Base-by-base conservation (phyloP, 2,329 filamentous ascomycete genomes). In the Scorias spongiosa region DNA sequence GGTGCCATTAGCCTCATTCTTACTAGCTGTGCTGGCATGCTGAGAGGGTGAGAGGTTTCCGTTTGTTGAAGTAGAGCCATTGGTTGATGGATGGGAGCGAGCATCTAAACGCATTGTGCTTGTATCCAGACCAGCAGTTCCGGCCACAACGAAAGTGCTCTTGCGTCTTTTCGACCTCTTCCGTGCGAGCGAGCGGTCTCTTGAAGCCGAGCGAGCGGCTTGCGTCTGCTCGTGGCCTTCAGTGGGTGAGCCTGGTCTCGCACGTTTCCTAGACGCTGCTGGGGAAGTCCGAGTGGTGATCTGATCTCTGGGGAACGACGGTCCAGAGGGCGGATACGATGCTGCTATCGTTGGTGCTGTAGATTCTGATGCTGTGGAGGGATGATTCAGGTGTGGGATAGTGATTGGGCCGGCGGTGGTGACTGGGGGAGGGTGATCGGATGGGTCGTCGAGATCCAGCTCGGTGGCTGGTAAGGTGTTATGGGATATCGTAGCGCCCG, bases 1-100 rank as follows among this genome's bases (percentile, higher is more conserved):
- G 28, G 59, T 61, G 44, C 66, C 66, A 48, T 68, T 68, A 47
- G 61, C 65, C 53, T 67, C 65, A 58, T 46, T 49, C 40, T 45
- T 62, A 56, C 48, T 48, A 12, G 64, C 56, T 44, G 64, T 63
- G 43, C 67, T 66, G 46, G 68, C 67, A 20, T 54, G 54, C 11
- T 29, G 42, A 14, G 20, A 37, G 42, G 56, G 57, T 12, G 32
- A 36, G 32, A 15, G 3, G 32, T 36, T 36, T 4, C 32, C 32
- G 15, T 36, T 36, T 36, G 32, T 15, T 15, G 32, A 53, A 29
- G 42, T 59, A 39, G 55, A 64, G 59, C 52, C 54, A 58, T 58
- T 62, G 41, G 62, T 59, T 53, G 51, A 58, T 54, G 49, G 62
- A 58, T 58, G 44, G 57, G 54, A 61, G 51, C 52, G 59, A 34